Evolutionary conservation across 2,329 filamentous ascomycete genomes (phyloP).

Genomic region (Penicillium sclerotiorum): DNA sequence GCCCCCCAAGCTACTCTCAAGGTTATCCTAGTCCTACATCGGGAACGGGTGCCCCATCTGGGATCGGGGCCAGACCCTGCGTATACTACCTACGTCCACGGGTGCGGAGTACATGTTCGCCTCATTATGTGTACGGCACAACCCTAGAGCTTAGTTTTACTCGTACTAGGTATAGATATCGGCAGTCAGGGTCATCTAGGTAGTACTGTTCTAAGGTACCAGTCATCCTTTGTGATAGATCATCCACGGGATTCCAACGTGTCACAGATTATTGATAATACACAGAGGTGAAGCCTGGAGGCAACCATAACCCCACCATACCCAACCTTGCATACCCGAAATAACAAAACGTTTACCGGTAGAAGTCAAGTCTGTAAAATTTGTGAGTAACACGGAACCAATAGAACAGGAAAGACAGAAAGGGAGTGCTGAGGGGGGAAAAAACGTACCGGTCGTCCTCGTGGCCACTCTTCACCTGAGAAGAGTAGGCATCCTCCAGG

Average conservation of each 20-base stretch:
- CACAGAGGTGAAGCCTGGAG: constrained; percentile 22
- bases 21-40: neutral
- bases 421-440: too few relatives aligned
- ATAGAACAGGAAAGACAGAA: neutral
- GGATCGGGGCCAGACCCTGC: neutral
- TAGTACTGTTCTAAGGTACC: neutral
- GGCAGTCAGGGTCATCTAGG: too few relatives aligned
- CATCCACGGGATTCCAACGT: constrained; percentile 15
- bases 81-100: neutral
- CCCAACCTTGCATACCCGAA: constrained; percentile 8
- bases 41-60: neutral
- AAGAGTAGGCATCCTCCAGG: constrained; percentile 94
- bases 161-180: too few relatives aligned
- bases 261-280: constrained; percentile 33
- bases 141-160: too few relatives aligned
- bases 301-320: constrained; percentile 7
- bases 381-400: constrained; percentile 45
- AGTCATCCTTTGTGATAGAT: constrained; percentile 7
- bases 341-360: constrained; percentile 56
- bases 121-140: too few relatives aligned
- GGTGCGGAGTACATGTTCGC: too few relatives aligned
- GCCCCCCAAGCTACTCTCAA: neutral
- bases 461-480: constrained; percentile 84
- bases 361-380: constrained; percentile 83
- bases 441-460: constrained; percentile 63